A percentile compares a stretch with the other conserved stretches of the same genome.
phyloP scores from a whole-genome alignment of 1,139 yeast species.

The Suzukiozyma palmioleophila region DNA sequence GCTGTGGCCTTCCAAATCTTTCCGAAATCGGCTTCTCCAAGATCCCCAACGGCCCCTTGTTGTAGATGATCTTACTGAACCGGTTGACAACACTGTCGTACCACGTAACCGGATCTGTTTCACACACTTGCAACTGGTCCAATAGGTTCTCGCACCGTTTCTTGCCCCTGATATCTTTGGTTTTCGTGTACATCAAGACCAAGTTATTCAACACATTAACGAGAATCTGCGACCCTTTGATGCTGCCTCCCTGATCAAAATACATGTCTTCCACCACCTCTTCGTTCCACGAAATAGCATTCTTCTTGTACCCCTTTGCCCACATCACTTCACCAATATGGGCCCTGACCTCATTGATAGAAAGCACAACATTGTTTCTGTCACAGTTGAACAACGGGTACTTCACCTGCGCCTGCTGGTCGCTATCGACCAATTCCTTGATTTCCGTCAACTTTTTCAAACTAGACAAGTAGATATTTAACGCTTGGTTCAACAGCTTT shows the following conservation, averaged over 20 bases:
- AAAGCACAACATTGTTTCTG: constrained; percentile 23
- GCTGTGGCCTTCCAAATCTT: constrained; percentile 33
- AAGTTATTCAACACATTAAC: constrained; percentile 29
- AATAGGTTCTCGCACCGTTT: constrained; percentile 27
- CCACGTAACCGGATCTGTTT: constrained; percentile 20
- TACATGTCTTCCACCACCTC: constrained; percentile 42
- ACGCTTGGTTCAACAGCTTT: constrained; percentile 20
- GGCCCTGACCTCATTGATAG: constrained; percentile 42
- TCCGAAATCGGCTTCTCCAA: constrained; percentile 38
- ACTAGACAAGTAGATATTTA: constrained; percentile 37
- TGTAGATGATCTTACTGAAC: constrained; percentile 37
- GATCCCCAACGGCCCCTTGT: constrained; percentile 41
- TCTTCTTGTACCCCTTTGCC: constrained; percentile 48
- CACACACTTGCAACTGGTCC: constrained; percentile 12
- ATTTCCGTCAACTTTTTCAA: constrained; percentile 24
- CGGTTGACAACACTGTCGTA: constrained; percentile 31
- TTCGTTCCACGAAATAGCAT: constrained; percentile 64
- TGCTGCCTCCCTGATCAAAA: constrained; percentile 24
- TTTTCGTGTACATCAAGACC: constrained; percentile 26
- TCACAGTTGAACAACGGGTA: constrained; percentile 39
- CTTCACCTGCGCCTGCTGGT: constrained; percentile 21
- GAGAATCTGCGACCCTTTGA: constrained; percentile 29
- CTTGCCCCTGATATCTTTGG: constrained; percentile 21
- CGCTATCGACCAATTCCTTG: constrained; percentile 15
- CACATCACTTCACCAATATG: constrained; percentile 66